Conservation (phyloP, 768 basidiomycete genomes). For the Collybia sordida region DNA sequence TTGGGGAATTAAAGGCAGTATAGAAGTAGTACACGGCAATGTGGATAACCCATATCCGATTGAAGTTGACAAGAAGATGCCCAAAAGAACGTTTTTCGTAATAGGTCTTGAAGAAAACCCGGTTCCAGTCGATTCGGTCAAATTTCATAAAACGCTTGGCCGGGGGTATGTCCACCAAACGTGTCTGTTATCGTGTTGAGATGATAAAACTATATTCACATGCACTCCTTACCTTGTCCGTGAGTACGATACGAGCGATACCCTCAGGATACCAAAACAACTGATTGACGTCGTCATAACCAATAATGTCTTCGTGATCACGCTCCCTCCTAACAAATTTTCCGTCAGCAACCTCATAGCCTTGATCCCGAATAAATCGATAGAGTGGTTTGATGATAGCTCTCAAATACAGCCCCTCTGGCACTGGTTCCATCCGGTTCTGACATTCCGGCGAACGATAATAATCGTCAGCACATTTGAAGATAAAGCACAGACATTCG, state of each 20-base stretch:
- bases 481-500: slow-evolving; percentile 98
- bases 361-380: slow-evolving; percentile 95
- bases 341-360: slow-evolving; percentile 94
- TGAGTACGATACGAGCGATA: slow-evolving; percentile 85
- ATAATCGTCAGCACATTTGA: slow-evolving; percentile 99
- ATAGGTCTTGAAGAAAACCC: slow-evolving; percentile 98
- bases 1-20: slow-evolving; percentile 91
- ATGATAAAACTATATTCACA: slow-evolving; percentile 3
- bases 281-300: slow-evolving; percentile 99
- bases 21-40: slow-evolving; percentile 95
- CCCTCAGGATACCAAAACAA: slow-evolving; percentile 99
- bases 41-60: slow-evolving; percentile 99
- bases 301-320: slow-evolving; percentile 94
- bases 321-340: slow-evolving; percentile 91
- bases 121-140: slow-evolving; percentile 94
- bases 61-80: slow-evolving; percentile 98
- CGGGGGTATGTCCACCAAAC: slow-evolving; percentile 88
- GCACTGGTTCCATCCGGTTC: slow-evolving; percentile 85
- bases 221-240: slow-evolving; percentile 68
- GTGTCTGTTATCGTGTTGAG: slow-evolving; percentile 49
- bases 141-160: slow-evolving; percentile 96
- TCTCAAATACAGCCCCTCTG: slow-evolving; percentile 92
- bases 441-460: slow-evolving; percentile 99
- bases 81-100: slow-evolving; percentile 96
- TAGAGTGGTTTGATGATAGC: slow-evolving; percentile 93